Evolutionary conservation across 148 eudicot genomes (phyloP).

Genomic region (Chenopodium album): DNA sequence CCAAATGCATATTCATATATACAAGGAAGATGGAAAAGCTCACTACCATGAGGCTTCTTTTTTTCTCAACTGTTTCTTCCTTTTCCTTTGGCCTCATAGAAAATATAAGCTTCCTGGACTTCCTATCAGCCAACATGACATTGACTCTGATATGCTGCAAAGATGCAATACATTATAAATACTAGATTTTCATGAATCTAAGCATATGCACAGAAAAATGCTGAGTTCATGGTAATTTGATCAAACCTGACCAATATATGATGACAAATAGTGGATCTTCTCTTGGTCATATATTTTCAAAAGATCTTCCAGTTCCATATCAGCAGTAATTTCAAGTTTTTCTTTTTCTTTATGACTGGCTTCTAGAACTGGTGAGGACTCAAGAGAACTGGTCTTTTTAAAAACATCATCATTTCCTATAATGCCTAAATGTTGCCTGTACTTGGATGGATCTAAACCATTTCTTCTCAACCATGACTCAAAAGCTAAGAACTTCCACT

Average conservation of each 20-base stretch:
- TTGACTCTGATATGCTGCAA: slow-evolving; percentile 70
- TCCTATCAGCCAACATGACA: slow-evolving; percentile 68
- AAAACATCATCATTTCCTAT: slow-evolving; percentile 50
- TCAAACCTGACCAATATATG: slow-evolving; percentile 92
- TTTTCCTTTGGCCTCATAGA: slow-evolving; percentile 75
- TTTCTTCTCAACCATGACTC: slow-evolving; percentile 92
- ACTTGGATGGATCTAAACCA: slow-evolving; percentile 77
- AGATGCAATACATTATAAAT: slow-evolving; percentile 9
- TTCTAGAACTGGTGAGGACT: slow-evolving; percentile 33
- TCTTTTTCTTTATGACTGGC: slow-evolving; percentile 31
- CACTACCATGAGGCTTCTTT: slow-evolving; percentile 80
- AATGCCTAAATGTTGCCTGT: slow-evolving; percentile 64
- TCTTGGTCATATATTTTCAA: slow-evolving; percentile 74
- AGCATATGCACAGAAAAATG: neutral
- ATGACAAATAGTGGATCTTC: slow-evolving; percentile 76
- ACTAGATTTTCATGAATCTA: neutral
- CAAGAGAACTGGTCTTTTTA: slow-evolving; percentile 31
- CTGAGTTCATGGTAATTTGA: neutral
- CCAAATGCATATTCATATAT: neutral
- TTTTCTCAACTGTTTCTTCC: slow-evolving; percentile 68
- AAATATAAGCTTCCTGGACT: slow-evolving; percentile 69
- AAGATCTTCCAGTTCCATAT: slow-evolving; percentile 84
- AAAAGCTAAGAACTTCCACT: slow-evolving; percentile 87
- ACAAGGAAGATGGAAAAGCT: slow-evolving; percentile 1
- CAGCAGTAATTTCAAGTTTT: slow-evolving; percentile 49